Conservation (phyloP, 108 stramenopile genomes). For the Chaetoceros muelleri region DNA sequence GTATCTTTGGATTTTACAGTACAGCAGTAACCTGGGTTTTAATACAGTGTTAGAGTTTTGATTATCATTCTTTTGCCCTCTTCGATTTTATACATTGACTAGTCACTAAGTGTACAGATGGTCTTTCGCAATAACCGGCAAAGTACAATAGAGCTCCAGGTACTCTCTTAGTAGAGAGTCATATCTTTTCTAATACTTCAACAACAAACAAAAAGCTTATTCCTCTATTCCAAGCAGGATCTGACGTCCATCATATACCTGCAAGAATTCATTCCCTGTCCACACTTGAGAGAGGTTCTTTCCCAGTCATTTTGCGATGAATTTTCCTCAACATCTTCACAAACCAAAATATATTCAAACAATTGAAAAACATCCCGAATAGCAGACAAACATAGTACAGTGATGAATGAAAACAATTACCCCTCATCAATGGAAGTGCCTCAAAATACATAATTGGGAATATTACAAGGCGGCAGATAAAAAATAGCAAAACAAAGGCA, state of each 20-base stretch:
- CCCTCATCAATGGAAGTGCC: slow-evolving; percentile 1
- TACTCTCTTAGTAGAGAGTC: no score
- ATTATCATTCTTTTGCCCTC: background rate
- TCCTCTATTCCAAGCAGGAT: no score
- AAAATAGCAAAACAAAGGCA: slow-evolving; percentile 33
- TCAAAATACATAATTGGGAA: slow-evolving; percentile 33
- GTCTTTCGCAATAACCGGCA: no score
- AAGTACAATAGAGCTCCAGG: no score
- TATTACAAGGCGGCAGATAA: slow-evolving; percentile 27
- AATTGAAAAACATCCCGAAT: slow-evolving; percentile 46
- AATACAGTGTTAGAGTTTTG: background rate
- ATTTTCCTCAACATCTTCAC: slow-evolving; percentile 43
- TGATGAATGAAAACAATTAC: slow-evolving; percentile 29
- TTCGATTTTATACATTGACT: no score
- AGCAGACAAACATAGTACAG: slow-evolving; percentile 24
- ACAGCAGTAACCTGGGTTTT: background rate
- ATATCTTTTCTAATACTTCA: no score
- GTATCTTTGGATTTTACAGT: background rate
- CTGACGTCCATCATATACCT: no score
- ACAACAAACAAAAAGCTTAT: no score
- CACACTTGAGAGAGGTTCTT: no score
- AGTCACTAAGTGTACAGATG: no score
- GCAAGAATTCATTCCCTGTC: no score
- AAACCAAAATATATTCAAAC: slow-evolving; percentile 45
- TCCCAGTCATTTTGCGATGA: slow-evolving; percentile 29